A percentile compares a stretch with the other conserved stretches of the same genome.
Conservation (phyloP, 495 filamentous ascomycete genomes). For the Xylaria nigripes region DNA sequence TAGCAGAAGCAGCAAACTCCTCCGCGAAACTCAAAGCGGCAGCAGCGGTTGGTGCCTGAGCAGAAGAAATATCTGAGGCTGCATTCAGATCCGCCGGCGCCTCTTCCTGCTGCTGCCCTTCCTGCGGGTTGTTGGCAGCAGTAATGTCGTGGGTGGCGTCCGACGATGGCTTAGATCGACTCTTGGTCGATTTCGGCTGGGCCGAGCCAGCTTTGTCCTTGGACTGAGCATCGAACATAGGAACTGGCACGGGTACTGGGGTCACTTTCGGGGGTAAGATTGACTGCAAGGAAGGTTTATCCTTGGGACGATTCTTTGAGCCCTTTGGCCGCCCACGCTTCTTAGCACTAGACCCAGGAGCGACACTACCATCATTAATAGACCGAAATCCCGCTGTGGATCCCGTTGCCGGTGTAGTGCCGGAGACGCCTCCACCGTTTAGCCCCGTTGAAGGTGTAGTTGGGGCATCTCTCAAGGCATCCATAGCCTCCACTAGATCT, state of each 20-base stretch:
- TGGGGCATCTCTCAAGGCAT: constrained; percentile 13
- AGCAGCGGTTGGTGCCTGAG: constrained; percentile 1
- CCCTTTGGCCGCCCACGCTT: constrained; percentile 35
- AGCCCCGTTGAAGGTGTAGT: constrained; percentile 15
- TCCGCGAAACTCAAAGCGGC: background rate
- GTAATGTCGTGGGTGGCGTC: constrained; percentile 8
- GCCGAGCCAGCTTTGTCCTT: constrained; percentile 19
- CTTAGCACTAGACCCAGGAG: constrained; percentile 21
- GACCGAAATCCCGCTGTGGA: constrained; percentile 25
- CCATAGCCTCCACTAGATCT: constrained; percentile 18
- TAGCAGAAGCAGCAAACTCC: background rate
- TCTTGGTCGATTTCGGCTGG: constrained; percentile 24
- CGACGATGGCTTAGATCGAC: constrained; percentile 16
- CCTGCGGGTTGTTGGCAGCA: constrained; percentile 5
- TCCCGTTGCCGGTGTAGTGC: constrained; percentile 17
- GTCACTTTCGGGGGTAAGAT: constrained; percentile 24
- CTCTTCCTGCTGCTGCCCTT: constrained; percentile 8
- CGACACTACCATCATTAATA: constrained; percentile 17
- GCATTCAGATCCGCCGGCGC: background rate
- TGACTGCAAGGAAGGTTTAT: constrained; percentile 9
- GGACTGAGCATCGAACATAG: constrained; percentile 19
- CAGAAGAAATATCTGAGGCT: background rate
- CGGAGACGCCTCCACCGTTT: constrained; percentile 11
- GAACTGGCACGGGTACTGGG: constrained; percentile 24
- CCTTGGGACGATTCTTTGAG: constrained; percentile 42